Evolutionary conservation across 148 eudicot genomes (phyloP).

Genomic region (Drosera capensis): DNA sequence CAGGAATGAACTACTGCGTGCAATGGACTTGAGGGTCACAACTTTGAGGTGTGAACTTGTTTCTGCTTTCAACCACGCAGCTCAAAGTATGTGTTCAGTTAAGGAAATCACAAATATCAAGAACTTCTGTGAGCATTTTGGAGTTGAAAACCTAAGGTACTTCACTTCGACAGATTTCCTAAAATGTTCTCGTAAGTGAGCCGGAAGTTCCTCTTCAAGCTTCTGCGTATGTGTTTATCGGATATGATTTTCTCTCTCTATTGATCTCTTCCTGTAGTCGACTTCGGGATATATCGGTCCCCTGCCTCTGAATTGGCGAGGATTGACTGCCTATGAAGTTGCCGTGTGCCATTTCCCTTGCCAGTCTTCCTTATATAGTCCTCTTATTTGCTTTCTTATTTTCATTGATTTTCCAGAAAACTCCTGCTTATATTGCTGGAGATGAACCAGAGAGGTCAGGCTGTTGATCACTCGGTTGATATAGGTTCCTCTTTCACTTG

Average conservation of each 20-base stretch:
- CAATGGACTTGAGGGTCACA: conserved; percentile 70
- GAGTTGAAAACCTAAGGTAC: conserved; percentile 50
- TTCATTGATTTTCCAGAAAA: conserved; percentile 30
- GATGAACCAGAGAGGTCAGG: conserved; percentile 16
- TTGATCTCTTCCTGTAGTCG: not conserved
- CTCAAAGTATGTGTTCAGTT: conserved; percentile 30
- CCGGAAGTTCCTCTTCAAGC: not conserved
- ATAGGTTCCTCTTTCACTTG: conserved; percentile 10
- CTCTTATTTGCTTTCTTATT: conserved; percentile 1
- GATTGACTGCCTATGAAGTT: conserved; percentile 2
- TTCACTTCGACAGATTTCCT: not conserved
- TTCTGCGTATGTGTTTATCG: too few species aligned
- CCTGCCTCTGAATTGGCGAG: too few species aligned
- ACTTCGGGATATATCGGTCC: not conserved
- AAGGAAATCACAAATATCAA: conserved; percentile 39
- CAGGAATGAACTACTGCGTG: conserved; percentile 89
- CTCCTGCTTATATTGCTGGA: conserved; percentile 39
- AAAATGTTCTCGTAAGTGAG: not conserved
- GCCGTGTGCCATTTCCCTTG: not conserved
- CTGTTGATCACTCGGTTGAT: conserved; percentile 11
- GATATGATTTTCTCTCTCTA: too few species aligned
- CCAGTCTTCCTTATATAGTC: not conserved
- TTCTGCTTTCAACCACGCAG: conserved; percentile 49
- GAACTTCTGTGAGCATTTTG: conserved; percentile 57
- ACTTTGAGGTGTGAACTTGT: conserved; percentile 54